Percentiles rank a stretch among this genome's conserved stretches.
These are phyloP conservation scores for Aschersonia sp. DNA, from an alignment of 2,329 filamentous ascomycete genomes.

Conservation along the genomic window DNA sequence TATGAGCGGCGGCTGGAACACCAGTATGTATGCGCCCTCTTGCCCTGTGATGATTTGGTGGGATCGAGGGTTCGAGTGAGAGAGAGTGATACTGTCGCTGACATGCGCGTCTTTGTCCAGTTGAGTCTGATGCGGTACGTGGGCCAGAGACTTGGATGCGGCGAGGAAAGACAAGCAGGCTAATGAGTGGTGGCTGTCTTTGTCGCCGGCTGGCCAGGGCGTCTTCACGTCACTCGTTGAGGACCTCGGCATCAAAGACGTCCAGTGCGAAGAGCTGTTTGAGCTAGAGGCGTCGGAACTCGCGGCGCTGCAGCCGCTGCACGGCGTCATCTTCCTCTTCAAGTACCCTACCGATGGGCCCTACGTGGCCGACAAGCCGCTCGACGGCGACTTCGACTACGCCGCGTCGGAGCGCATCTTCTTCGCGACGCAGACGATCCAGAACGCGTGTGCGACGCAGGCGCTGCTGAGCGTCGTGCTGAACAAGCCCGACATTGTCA, in stretches of 20 bases:
- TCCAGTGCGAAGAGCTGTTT: conserved; percentile 94
- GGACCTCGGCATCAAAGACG: conserved; percentile 74
- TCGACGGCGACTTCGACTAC: conserved; percentile 71
- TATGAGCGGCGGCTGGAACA: conserved; percentile 87
- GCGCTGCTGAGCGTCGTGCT: conserved; percentile 83
- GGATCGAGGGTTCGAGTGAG: neutral
- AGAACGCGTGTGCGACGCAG: conserved; percentile 96
- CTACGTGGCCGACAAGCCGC: conserved; percentile 49
- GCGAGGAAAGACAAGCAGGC: no score
- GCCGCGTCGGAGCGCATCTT: conserved; percentile 65
- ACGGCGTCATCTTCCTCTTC: conserved; percentile 98
- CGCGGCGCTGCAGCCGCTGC: conserved; percentile 59
- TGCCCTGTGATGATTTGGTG: neutral
- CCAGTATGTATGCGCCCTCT: conserved; percentile 39
- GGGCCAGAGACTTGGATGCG: no score
- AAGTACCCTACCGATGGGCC: conserved; percentile 70
- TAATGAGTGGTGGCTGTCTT: neutral
- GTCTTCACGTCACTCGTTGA: conserved; percentile 97
- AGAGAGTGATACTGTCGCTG: neutral
- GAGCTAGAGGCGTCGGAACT: conserved; percentile 69
- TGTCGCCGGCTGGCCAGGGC: conserved; percentile 35
- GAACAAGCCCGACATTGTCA: conserved; percentile 61
- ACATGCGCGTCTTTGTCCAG: conserved; percentile 17
- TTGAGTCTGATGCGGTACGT: conserved; percentile 84
- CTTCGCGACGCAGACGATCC: conserved; percentile 94